These are phyloP conservation scores for Lentinula boryana DNA, from an alignment of 768 basidiomycete genomes.

Conservation along the genomic window DNA sequence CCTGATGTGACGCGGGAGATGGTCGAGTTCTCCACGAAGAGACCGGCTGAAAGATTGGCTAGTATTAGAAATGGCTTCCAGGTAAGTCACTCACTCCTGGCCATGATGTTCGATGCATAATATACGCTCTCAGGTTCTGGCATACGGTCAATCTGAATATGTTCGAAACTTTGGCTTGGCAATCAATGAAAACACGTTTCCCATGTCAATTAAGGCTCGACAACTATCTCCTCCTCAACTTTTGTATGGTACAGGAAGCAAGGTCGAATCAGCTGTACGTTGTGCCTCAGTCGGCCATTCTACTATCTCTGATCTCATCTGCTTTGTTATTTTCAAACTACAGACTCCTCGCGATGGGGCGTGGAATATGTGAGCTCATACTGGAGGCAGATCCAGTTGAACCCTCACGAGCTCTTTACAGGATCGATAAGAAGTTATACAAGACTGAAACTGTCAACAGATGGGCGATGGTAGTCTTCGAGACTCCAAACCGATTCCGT, in stretches of 20 bases:
- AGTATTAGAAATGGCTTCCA: slow-evolving; percentile 50
- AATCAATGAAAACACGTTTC: slow-evolving; percentile 23
- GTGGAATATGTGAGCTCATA: slow-evolving; percentile 44
- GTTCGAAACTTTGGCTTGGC: slow-evolving; percentile 35
- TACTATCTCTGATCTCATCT: neutral
- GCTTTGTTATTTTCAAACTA: neutral
- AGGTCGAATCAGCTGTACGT: slow-evolving; percentile 36
- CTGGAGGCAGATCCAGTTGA: neutral
- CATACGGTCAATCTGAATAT: slow-evolving; percentile 36
- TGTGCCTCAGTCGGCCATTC: too few species aligned
- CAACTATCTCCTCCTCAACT: slow-evolving; percentile 42
- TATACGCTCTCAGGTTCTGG: slow-evolving; percentile 24
- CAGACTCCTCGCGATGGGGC: slow-evolving; percentile 37
- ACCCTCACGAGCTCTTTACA: slow-evolving; percentile 12
- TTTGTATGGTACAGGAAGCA: slow-evolving; percentile 38
- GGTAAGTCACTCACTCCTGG: slow-evolving; percentile 24
- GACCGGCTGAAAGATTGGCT: slow-evolving; percentile 47
- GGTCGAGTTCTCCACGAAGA: slow-evolving; percentile 62
- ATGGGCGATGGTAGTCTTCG: slow-evolving; percentile 48
- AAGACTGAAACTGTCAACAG: slow-evolving; percentile 30
- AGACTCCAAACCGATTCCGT: slow-evolving; percentile 40
- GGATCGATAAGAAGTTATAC: slow-evolving; percentile 47
- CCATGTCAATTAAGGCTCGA: slow-evolving; percentile 37
- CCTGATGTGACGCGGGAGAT: slow-evolving; percentile 59
- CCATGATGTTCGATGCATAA: neutral